phyloP scores from a whole-genome alignment of 495 filamentous ascomycete genomes.

The Trichoderma erinaceum region DNA sequence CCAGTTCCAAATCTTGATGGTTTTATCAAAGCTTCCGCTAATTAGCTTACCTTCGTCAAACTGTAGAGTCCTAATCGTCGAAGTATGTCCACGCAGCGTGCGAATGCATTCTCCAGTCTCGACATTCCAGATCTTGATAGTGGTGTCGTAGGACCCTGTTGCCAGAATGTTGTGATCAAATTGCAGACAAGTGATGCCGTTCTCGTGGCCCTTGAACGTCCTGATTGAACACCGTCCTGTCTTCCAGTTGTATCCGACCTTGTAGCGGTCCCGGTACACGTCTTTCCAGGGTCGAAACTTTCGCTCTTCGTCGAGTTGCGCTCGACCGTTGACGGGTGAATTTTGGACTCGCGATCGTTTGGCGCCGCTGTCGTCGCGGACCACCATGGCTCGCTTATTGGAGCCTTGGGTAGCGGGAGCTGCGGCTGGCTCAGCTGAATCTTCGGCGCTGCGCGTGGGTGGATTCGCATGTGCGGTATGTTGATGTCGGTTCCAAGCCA shows the following conservation, averaged over 20 bases:
- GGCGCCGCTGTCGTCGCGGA: constrained; percentile 27
- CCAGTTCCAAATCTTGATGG: constrained; percentile 94
- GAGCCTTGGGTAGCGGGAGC: constrained; percentile 1
- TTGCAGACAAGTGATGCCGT: constrained; percentile 94
- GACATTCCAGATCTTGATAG: constrained; percentile 93
- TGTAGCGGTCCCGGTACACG: constrained; percentile 30
- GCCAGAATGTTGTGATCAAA: constrained; percentile 90
- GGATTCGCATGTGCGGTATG: constrained; percentile 43
- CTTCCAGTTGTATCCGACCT: constrained; percentile 94
- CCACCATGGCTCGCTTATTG: constrained; percentile 21
- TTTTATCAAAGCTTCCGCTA: constrained; percentile 73
- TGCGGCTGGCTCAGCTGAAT: not conserved
- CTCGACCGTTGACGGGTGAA: constrained; percentile 21
- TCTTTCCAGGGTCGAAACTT: constrained; percentile 80
- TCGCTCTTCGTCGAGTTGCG: constrained; percentile 20
- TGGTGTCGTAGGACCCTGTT: constrained; percentile 90
- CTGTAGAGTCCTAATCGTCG: constrained; percentile 79
- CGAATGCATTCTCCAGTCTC: constrained; percentile 79
- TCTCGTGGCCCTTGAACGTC: constrained; percentile 79
- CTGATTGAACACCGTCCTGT: constrained; percentile 79
- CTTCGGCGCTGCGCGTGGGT: constrained; percentile 21
- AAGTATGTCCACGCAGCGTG: constrained; percentile 73
- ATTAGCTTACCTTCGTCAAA: constrained; percentile 90
- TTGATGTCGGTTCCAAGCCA: constrained; percentile 81
- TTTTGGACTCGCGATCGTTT: constrained; percentile 46